These are phyloP conservation scores for Tilletia walkeri DNA, from an alignment of 1,284 basidiomycete species.

Conservation along the genomic window DNA sequence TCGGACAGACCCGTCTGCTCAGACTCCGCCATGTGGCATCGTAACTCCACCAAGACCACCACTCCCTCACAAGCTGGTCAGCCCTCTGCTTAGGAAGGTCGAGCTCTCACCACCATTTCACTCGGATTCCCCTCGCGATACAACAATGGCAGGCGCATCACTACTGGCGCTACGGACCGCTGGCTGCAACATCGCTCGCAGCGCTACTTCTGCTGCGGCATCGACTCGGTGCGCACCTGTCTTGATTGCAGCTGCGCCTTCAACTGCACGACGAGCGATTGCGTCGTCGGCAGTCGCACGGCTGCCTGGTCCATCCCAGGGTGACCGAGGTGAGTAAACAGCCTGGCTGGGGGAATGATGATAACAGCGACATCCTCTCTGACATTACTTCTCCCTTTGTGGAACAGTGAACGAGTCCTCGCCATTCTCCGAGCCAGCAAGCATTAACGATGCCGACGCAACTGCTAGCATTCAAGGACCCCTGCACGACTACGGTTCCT, in stretches of 20 bases:
- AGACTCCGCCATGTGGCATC: too few relatives aligned
- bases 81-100: too few relatives aligned
- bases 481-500: constrained; percentile 53
- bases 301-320: constrained; percentile 2
- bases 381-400: neutral
- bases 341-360: neutral
- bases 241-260: neutral
- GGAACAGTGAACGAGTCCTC: constrained; percentile 41
- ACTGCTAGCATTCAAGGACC: constrained; percentile 36
- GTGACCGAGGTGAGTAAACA: constrained; percentile 9
- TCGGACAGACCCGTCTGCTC: too few relatives aligned
- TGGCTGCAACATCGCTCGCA: neutral
- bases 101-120: too few relatives aligned
- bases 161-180: neutral
- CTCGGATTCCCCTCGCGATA: too few relatives aligned
- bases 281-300: neutral
- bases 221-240: neutral
- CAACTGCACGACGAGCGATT: neutral
- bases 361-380: too few relatives aligned
- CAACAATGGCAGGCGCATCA: constrained; percentile 5
- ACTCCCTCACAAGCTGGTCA: too few relatives aligned
- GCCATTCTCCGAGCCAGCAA: constrained; percentile 46
- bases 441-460: constrained; percentile 46
- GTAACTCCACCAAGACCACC: too few relatives aligned
- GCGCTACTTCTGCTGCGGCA: neutral